phyloP scores from a whole-genome alignment of 371 early-diverging fungal genomes.

The Mortierella polycephala region DNA sequence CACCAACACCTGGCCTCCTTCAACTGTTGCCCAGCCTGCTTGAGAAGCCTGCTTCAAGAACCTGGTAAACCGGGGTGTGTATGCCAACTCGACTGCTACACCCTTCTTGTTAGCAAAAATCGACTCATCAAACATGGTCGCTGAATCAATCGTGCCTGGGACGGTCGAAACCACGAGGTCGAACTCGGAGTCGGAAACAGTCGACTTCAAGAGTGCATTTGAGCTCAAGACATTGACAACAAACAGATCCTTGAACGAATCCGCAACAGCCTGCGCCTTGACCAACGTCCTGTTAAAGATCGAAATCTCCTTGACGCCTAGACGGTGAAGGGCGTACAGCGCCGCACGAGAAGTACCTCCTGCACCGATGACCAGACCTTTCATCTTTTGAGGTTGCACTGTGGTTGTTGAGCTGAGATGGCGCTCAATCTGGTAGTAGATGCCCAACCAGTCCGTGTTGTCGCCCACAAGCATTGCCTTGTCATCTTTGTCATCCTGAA shows the following conservation, averaged over 20 bases:
- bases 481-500: slow-evolving; percentile 45
- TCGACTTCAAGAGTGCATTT: slow-evolving; percentile 33
- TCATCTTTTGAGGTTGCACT: slow-evolving; percentile 31
- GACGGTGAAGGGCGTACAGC: slow-evolving; percentile 82
- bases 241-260: slow-evolving; percentile 71
- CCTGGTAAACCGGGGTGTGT: slow-evolving; percentile 87
- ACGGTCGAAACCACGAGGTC: slow-evolving; percentile 81
- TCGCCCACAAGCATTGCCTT: slow-evolving; percentile 79
- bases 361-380: slow-evolving; percentile 91
- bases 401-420: slow-evolving; percentile 49
- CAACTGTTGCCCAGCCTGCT: slow-evolving; percentile 78
- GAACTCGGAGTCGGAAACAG: slow-evolving; percentile 39
- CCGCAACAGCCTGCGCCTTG: slow-evolving; percentile 79
- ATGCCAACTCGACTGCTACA: slow-evolving; percentile 93
- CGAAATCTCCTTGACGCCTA: slow-evolving; percentile 75
- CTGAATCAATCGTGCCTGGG: slow-evolving; percentile 82
- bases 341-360: slow-evolving; percentile 97
- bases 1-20: slow-evolving; percentile 89
- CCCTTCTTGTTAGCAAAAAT: slow-evolving; percentile 60
- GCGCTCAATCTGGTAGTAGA: slow-evolving; percentile 71
- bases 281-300: slow-evolving; percentile 90
- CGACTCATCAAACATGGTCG: slow-evolving; percentile 66
- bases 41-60: slow-evolving; percentile 67
- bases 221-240: slow-evolving; percentile 53
- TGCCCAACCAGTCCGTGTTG: slow-evolving; percentile 96